A percentile compares a stretch with the other conserved stretches of the same genome.
Evolutionary conservation across 2,329 filamentous ascomycete genomes (phyloP).

Genomic region (Neoascochyta sp.): DNA sequence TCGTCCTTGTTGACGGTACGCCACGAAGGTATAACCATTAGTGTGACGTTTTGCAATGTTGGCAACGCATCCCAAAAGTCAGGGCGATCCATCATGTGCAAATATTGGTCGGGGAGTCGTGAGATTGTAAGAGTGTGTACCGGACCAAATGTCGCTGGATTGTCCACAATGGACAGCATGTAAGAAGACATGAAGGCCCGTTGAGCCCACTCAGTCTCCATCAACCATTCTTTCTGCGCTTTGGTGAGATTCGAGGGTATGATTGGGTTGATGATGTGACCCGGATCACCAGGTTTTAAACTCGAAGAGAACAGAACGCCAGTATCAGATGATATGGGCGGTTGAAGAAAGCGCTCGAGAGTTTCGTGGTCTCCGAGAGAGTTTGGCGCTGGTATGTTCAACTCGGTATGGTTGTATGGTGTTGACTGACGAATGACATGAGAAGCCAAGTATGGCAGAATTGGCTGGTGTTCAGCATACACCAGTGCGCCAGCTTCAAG

Average conservation of each 20-base stretch:
- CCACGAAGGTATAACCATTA: conserved; percentile 66
- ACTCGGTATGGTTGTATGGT: conserved; percentile 17
- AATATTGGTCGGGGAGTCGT: conserved; percentile 60
- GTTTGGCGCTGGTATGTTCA: conserved; percentile 7
- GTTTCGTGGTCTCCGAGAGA: conserved; percentile 22
- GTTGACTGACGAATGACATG: conserved; percentile 27
- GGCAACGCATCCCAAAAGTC: conserved; percentile 62
- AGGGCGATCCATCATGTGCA: conserved; percentile 53
- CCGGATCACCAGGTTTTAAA: conserved; percentile 18
- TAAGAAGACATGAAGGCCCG: conserved; percentile 66
- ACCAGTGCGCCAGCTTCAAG: conserved; percentile 10
- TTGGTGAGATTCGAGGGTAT: conserved; percentile 56
- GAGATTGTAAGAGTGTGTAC: conserved; percentile 61
- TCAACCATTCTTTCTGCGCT: conserved; percentile 64
- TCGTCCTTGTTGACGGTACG: conserved; percentile 54
- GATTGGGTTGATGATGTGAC: conserved; percentile 36
- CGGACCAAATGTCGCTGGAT: conserved; percentile 50
- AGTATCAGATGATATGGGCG: conserved; percentile 10
- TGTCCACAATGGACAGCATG: conserved; percentile 62
- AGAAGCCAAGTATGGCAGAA: conserved; percentile 29
- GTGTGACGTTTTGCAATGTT: conserved; percentile 51
- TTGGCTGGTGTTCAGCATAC: conserved; percentile 19
- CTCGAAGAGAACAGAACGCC: conserved; percentile 34
- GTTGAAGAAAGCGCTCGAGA: conserved; percentile 17
- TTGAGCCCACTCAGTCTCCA: conserved; percentile 67